Percentiles rank a stretch among this genome's conserved stretches.
These are phyloP conservation scores for Metarhizium brunneum DNA, from an alignment of 2,329 filamentous ascomycete genomes.

Conservation along the genomic window DNA sequence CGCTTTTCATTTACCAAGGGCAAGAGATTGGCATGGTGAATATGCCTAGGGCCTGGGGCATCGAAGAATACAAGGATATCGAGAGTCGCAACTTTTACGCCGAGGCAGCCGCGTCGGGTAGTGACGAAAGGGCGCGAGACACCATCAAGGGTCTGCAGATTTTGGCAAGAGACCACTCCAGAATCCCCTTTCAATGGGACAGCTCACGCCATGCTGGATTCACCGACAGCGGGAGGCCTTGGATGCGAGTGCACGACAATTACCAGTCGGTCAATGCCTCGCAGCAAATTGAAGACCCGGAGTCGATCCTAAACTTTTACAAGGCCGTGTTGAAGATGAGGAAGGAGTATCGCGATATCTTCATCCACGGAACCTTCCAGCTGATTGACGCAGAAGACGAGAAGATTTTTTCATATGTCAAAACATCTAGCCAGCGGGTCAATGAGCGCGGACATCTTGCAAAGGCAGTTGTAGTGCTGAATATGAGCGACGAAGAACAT, in stretches of 20 bases:
- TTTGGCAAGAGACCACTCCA: conserved; percentile 53
- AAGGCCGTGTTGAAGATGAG: conserved; percentile 40
- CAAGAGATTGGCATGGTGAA: conserved; percentile 55
- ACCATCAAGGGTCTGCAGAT: conserved; percentile 45
- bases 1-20: conserved; percentile 49
- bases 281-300: conserved; percentile 30
- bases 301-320: conserved; percentile 51
- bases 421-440: conserved; percentile 10
- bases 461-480: not conserved
- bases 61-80: conserved; percentile 45
- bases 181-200: conserved; percentile 61
- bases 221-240: conserved; percentile 40
- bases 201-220: conserved; percentile 51
- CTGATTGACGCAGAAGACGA: conserved; percentile 41
- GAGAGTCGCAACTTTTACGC: conserved; percentile 43
- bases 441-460: not conserved
- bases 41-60: conserved; percentile 37
- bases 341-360: conserved; percentile 45
- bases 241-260: conserved; percentile 59
- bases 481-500: not conserved
- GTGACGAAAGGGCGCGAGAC: conserved; percentile 43
- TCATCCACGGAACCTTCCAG: conserved; percentile 53
- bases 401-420: conserved; percentile 47
- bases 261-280: conserved; percentile 48
- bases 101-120: conserved; percentile 31